A percentile compares a stretch with the other conserved stretches of the same genome.
phyloP scores from a whole-genome alignment of 2,329 filamentous ascomycete genomes.

The Neodidymelliopsis sp. region DNA sequence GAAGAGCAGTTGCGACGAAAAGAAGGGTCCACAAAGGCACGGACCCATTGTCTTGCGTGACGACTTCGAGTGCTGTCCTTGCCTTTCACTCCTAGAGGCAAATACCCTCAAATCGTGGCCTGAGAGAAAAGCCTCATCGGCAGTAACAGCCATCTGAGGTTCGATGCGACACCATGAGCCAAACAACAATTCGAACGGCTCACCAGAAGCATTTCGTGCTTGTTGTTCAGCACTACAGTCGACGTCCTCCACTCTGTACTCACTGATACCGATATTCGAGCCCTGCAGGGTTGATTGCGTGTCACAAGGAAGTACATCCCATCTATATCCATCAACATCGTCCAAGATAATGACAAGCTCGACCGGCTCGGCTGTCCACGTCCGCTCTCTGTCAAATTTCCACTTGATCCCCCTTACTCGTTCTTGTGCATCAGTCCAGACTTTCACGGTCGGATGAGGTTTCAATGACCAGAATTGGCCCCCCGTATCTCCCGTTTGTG shows the following conservation, averaged over 20 bases:
- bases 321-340: background rate
- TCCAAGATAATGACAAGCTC: background rate
- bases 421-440: background rate
- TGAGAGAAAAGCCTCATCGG: no score
- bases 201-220: background rate
- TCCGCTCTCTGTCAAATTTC: background rate
- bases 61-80: background rate
- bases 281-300: background rate
- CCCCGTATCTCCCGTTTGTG: no score
- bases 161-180: no score
- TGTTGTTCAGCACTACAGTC: background rate
- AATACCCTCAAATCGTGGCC: no score
- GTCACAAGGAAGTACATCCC: slow-evolving; percentile 4
- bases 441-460: background rate
- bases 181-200: background rate
- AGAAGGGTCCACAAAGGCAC: background rate
- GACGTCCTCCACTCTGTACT: background rate
- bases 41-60: background rate
- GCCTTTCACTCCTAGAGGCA: background rate
- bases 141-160: no score
- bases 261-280: background rate
- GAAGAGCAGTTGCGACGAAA: background rate
- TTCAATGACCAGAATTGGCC: background rate
- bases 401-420: background rate
- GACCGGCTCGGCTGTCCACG: background rate